Base-by-base conservation (phyloP, 2,329 filamentous ascomycete species). In the Endoconidiophora polonica region DNA sequence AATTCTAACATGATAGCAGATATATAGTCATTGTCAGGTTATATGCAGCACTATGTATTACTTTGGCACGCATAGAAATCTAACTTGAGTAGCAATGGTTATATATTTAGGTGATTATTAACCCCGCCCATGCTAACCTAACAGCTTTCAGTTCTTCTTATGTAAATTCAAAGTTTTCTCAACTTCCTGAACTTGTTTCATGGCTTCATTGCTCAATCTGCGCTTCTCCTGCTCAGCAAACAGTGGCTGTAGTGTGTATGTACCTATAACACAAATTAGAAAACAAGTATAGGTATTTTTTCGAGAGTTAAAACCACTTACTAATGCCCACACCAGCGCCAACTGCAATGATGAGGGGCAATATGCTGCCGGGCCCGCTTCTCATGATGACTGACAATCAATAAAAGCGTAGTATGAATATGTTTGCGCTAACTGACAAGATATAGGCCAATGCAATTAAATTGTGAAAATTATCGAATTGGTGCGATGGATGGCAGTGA, bases 261-360 rank as follows among this genome's bases (percentile, higher is more conserved):
- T 46, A 23, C 44, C 52, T 54, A 38, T n/a, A 3, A 29, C 38
- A 23, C 2, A 9, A 12, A n/a, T 33, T 29, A 4, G 12, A 29
- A 3, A 16, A 4, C 5, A 12, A 26, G 9, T 36, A 6, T n/a
- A 20, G 7, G 6, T 18, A 18, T 46, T n/a, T 14, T 18, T 4
- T 5, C 10, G 12, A 4, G n/a, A 12, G n/a, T 16, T 14, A 10
- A 22, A 10, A 23, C 18, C 5, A 54, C 52, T 2, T 37, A 54
- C 52, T 48, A 16, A 54, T 54, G 16, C 48, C 45, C 16, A 54
- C 52, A 36, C 52, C 52, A 4, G 52, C 48, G 5, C 48, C 37
- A 45, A 54, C 42, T 12, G 49, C 52, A 20, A 54, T 26, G 37
- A 54, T 33, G 16, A 54, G 38, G 18, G 52, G 48, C 23, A 54